These are phyloP conservation scores for Fusarium algeriense DNA, from an alignment of 2,329 filamentous ascomycete species.

Conservation along the genomic window DNA sequence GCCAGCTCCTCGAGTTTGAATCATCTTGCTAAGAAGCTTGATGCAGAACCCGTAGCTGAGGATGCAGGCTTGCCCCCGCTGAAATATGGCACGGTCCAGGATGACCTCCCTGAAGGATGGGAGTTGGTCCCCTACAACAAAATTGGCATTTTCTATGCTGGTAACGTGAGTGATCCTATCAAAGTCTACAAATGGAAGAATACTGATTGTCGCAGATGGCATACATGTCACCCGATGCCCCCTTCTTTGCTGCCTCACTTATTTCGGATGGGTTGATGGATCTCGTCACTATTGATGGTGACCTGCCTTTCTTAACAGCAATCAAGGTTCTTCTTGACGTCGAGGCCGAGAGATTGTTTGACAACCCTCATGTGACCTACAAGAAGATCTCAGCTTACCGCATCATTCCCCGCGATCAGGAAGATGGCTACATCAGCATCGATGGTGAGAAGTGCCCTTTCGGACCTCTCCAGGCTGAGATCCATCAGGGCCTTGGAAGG, in stretches of 20 bases:
- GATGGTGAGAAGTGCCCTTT: slow-evolving; percentile 92
- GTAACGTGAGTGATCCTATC: slow-evolving; percentile 72
- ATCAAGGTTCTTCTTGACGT: slow-evolving; percentile 78
- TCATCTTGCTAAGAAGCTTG: slow-evolving; percentile 42
- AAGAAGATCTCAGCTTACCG: slow-evolving; percentile 90
- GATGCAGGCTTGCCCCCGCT: slow-evolving; percentile 76
- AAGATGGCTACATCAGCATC: slow-evolving; percentile 89
- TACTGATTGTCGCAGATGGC: slow-evolving; percentile 71
- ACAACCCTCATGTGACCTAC: slow-evolving; percentile 81
- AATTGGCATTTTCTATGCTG: slow-evolving; percentile 92
- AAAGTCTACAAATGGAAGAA: no score
- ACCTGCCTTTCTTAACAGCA: slow-evolving; percentile 74
- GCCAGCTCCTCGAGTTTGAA: slow-evolving; percentile 51
- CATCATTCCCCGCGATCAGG: slow-evolving; percentile 78
- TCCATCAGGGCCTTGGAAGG: slow-evolving; percentile 84
- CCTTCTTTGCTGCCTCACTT: slow-evolving; percentile 88
- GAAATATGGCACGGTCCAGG: slow-evolving; percentile 82
- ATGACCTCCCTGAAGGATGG: slow-evolving; percentile 83
- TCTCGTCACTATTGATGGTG: slow-evolving; percentile 82
- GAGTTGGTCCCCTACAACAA: slow-evolving; percentile 78
- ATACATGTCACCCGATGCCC: slow-evolving; percentile 87
- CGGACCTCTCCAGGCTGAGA: slow-evolving; percentile 89
- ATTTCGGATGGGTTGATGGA: slow-evolving; percentile 90
- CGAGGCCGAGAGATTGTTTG: slow-evolving; percentile 81
- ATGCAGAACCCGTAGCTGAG: slow-evolving; percentile 40